Evolutionary conservation across 2,329 filamentous ascomycete genomes (phyloP).

Genomic region (Ceratocystis destructans): DNA sequence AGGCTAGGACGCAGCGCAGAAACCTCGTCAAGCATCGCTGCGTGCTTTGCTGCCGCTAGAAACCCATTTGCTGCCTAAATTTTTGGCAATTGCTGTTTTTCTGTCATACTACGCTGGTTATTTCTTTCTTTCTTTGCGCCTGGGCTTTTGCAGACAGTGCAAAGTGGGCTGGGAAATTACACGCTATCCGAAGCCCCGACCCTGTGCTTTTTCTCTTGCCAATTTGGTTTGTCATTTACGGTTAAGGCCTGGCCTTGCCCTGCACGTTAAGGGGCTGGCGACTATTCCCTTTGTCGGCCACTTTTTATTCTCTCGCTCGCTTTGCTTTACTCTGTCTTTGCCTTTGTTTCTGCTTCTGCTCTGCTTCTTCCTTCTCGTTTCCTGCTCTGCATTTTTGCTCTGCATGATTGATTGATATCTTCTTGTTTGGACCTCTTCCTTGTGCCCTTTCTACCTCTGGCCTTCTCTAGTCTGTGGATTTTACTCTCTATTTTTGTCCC

Average conservation of each 20-base stretch:
- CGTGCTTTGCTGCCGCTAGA: neutral
- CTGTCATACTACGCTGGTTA: neutral
- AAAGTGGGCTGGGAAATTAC: constrained; percentile 19
- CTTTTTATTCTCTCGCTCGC: constrained; percentile 13
- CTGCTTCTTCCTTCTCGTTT: constrained; percentile 10
- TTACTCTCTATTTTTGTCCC: constrained; percentile 4
- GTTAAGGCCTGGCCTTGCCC: constrained; percentile 18
- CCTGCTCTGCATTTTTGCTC: constrained; percentile 5
- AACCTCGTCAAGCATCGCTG: neutral
- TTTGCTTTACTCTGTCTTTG: constrained; percentile 6
- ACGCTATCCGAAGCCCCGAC: constrained; percentile 18
- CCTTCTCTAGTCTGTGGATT: neutral
- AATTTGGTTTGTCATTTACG: constrained; percentile 20
- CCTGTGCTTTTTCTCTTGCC: constrained; percentile 18
- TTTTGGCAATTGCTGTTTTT: neutral
- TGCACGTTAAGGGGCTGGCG: constrained; percentile 15
- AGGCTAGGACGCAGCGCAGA: neutral
- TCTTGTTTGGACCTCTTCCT: neutral
- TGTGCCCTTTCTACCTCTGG: neutral
- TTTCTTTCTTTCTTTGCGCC: constrained; percentile 5
- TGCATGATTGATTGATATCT: neutral
- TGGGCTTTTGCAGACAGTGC: neutral
- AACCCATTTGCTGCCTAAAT: too few species aligned
- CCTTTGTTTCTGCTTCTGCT: constrained; percentile 10
- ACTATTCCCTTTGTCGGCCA: constrained; percentile 16